A percentile compares a stretch with the other conserved stretches of the same genome.
Conservation (phyloP, 2,329 filamentous ascomycete genomes). For the Bipolaris oryzae region DNA sequence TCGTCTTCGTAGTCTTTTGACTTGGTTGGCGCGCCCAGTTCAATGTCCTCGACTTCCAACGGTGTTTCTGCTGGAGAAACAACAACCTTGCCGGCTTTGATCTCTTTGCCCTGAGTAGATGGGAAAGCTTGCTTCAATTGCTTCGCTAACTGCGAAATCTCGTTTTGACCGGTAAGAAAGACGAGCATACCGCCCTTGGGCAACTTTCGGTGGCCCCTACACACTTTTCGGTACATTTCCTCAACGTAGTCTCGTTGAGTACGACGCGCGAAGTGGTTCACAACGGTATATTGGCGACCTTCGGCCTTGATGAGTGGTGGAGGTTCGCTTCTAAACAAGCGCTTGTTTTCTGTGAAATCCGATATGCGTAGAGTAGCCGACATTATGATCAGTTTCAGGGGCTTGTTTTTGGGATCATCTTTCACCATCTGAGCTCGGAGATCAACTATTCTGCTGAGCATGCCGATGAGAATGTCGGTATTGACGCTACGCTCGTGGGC, state of each 20-base stretch:
- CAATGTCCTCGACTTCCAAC: constrained; percentile 84
- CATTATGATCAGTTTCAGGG: constrained; percentile 96
- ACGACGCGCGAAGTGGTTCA: constrained; percentile 81
- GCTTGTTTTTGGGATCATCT: constrained; percentile 71
- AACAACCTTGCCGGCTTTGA: constrained; percentile 69
- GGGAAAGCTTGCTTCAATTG: constrained; percentile 72
- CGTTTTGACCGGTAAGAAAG: constrained; percentile 91
- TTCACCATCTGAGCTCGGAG: constrained; percentile 75
- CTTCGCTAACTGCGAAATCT: constrained; percentile 85
- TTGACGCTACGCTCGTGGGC: constrained; percentile 97
- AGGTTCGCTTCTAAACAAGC: constrained; percentile 72
- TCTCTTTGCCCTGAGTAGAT: constrained; percentile 53
- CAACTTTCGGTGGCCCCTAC: constrained; percentile 84
- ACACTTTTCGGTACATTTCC: constrained; percentile 86
- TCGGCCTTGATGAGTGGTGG: constrained; percentile 89
- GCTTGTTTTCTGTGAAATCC: constrained; percentile 84
- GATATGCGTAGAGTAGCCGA: constrained; percentile 91
- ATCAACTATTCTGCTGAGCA: constrained; percentile 91
- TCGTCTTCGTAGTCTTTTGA: constrained; percentile 50
- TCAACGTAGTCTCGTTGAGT: constrained; percentile 89
- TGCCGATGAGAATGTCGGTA: constrained; percentile 96
- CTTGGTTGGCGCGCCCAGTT: constrained; percentile 65
- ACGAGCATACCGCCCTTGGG: constrained; percentile 91
- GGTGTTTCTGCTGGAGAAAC: constrained; percentile 79
- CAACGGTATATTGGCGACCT: constrained; percentile 89